phyloP scores from a whole-genome alignment of 192 early-diverging fungal genomes.

The Coemansia asiatica region DNA sequence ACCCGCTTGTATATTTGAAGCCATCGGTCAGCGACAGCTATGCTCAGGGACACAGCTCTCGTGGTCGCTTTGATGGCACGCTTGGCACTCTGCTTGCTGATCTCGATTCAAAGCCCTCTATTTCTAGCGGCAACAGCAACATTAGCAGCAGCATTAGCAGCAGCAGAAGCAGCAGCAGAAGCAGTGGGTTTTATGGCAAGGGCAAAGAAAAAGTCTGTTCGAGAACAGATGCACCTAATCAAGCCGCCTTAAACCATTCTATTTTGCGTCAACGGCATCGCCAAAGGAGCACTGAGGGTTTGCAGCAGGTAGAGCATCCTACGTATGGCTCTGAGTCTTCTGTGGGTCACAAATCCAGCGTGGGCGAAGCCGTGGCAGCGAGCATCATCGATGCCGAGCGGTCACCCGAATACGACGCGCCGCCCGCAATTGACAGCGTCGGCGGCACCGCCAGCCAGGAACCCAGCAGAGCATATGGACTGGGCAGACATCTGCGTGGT shows the following conservation, averaged over 20 bases:
- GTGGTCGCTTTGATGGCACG: constrained; percentile 1
- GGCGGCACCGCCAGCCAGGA: not conserved
- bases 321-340: constrained; percentile 1
- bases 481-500: constrained; percentile 8
- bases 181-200: not conserved
- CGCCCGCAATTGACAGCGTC: not conserved
- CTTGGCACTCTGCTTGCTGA: constrained; percentile 32
- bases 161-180: not conserved
- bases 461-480: not conserved
- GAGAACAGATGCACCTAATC: not conserved
- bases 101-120: constrained; percentile 1
- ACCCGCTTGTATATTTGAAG: constrained; percentile 36
- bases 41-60: not conserved
- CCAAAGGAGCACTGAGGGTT: not conserved
- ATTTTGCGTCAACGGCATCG: not conserved
- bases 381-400: constrained; percentile 27
- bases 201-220: not conserved
- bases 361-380: constrained; percentile 17
- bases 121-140: not conserved
- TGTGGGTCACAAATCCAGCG: not conserved
- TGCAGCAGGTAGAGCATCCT: not conserved
- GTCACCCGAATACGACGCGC: constrained; percentile 1
- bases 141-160: not conserved
- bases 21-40: not conserved
- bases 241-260: not conserved